Conservation (phyloP, 108 stramenopile species). For the Cyclotella choctawhatcheeana region DNA sequence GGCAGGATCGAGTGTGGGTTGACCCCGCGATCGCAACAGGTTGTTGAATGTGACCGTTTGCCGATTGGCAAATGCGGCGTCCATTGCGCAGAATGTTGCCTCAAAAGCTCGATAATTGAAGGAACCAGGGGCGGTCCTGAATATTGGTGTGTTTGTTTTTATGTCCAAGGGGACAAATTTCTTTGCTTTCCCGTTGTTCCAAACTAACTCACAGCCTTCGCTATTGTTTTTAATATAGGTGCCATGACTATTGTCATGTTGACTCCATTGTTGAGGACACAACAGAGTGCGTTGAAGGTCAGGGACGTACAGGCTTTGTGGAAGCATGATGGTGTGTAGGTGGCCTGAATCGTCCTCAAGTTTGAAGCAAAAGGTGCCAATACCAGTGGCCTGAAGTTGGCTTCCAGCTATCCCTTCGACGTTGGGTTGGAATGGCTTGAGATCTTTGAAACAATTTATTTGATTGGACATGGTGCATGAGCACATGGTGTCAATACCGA, state of each 20-base stretch:
- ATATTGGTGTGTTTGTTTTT: slow-evolving; percentile 20
- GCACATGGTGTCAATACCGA: slow-evolving; percentile 21
- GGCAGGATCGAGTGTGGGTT: not conserved
- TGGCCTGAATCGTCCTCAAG: slow-evolving; percentile 10
- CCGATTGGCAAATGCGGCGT: not conserved
- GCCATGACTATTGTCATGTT: not conserved
- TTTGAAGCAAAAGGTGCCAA: slow-evolving; percentile 13
- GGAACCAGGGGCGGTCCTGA: not conserved
- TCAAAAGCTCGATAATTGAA: not conserved
- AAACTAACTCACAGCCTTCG: not conserved
- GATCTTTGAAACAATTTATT: slow-evolving; percentile 2
- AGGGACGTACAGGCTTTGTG: slow-evolving; percentile 13
- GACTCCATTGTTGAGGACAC: slow-evolving; percentile 1
- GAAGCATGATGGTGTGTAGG: not conserved
- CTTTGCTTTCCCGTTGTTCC: not conserved
- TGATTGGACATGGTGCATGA: slow-evolving; percentile 21
- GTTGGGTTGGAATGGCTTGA: not conserved
- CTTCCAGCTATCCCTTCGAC: not conserved
- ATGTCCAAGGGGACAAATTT: not conserved
- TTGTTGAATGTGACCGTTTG: not conserved
- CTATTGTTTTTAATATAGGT: not conserved
- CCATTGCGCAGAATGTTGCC: not conserved
- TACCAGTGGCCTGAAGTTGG: not conserved
- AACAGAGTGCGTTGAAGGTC: not conserved
- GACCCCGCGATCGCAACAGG: no score